Evolutionary conservation across 192 early-diverging fungal species (phyloP), one percentile per base, ranked within the genome.

Genomic region (Funneliformis geosporum): DNA sequence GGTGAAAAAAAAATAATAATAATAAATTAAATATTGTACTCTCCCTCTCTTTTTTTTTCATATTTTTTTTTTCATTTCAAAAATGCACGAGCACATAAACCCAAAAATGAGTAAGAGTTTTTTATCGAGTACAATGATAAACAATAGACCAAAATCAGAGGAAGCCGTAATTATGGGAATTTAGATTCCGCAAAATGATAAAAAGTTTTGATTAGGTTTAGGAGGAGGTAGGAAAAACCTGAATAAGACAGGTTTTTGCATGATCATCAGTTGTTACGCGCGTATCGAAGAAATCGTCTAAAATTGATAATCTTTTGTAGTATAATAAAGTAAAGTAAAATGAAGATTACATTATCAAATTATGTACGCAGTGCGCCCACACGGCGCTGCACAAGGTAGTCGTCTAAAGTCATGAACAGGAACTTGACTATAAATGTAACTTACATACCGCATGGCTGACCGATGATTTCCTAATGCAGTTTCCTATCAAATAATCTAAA

Each of bases 311-410:
- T 33, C 28, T 65, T 27, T 33, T 33, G 10, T 33, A 65, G n/a
- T 33, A 27, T 33, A 25, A 12, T 33, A 33, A 33, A 10, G 25
- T 28, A 33, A 11, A 28, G 21, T 64, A 64, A 28, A 64, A 65
- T 60, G 7, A 33, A 25, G 28, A 65, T 65, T 25, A 33, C 27
- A 33, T 12, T 65, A 65, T 33, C 25, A 65, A 33, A 65, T 65
- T 65, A 65, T 65, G 64, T 65, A 65, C 64, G 16, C 28, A 65
- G 64, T 65, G 28, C 64, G 64, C 64, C 64, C 64, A 65, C 64
- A 65, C 64, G 64, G 64, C 64, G 64, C 64, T 65, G 64, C 64
- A 65, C 64, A 65, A 65, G 28, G 64, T 18, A 55, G 14, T 55
- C 18, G 50, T 55, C 50, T 55, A n/a, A 12, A 16, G n/a, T 65